Evolutionary conservation across 208 protist species (phyloP).

Genomic region (Acanthamoeba royreba): DNA sequence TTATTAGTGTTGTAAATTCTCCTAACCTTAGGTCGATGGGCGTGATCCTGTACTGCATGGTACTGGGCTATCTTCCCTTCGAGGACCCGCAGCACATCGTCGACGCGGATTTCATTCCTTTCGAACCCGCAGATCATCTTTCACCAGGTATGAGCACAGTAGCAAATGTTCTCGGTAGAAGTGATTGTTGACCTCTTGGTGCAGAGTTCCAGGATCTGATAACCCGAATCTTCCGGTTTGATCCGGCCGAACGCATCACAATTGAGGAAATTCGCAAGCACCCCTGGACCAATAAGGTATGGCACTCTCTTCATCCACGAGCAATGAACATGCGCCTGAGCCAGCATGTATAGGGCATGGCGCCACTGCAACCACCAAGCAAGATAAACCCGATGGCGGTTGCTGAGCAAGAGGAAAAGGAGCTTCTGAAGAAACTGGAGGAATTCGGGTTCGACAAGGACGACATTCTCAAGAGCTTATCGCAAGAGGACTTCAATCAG

Average conservation of each 20-base stretch:
- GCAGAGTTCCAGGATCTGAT: neutral
- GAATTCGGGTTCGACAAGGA: neutral
- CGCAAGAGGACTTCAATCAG: neutral
- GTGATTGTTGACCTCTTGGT: no score
- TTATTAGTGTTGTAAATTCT: neutral
- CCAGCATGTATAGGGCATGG: neutral
- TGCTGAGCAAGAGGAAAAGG: neutral
- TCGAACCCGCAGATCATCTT: neutral
- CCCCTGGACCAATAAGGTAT: neutral
- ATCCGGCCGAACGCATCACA: neutral
- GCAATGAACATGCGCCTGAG: neutral
- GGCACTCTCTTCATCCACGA: neutral
- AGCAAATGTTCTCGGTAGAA: no score
- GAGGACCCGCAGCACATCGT: conserved; percentile 53
- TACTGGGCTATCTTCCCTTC: conserved; percentile 95
- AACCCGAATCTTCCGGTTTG: neutral
- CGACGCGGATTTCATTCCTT: neutral
- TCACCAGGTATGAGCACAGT: no score
- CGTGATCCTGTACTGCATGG: conserved; percentile 97
- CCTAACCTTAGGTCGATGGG: conserved; percentile 89
- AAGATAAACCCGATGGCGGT: neutral
- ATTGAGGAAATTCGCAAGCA: neutral
- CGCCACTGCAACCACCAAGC: neutral
- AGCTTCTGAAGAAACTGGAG: neutral
- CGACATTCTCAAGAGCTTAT: neutral